These are phyloP conservation scores for Brassica nigra DNA, from an alignment of 345 rosid genomes.

Conservation along the genomic window DNA sequence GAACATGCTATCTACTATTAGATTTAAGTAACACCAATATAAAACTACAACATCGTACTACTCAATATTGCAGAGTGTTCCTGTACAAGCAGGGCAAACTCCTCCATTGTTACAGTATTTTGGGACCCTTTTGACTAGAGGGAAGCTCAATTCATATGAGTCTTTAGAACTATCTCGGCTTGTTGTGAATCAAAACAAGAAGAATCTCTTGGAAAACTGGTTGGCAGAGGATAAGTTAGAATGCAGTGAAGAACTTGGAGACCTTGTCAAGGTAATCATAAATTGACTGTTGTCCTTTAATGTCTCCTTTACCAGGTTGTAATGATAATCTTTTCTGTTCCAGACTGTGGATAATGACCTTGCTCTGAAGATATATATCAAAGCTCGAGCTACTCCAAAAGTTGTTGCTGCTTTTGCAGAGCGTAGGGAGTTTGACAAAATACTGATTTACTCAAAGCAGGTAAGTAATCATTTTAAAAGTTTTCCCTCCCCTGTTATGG, in stretches of 20 bases:
- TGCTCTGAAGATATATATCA: slow-evolving; percentile 92
- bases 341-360: slow-evolving; percentile 99
- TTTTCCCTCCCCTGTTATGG: background rate
- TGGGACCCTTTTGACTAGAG: slow-evolving; percentile 95
- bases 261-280: slow-evolving; percentile 90
- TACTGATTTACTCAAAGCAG: slow-evolving; percentile 96
- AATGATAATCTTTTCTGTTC: slow-evolving; percentile 36
- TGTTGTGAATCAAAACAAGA: slow-evolving; percentile 98
- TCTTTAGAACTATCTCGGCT: slow-evolving; percentile 98
- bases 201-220: slow-evolving; percentile 99
- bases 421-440: slow-evolving; percentile 98
- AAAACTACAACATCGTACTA: slow-evolving; percentile 12
- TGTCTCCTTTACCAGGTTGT: slow-evolving; percentile 15
- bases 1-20: background rate
- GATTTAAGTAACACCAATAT: slow-evolving; percentile 12
- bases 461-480: slow-evolving; percentile 38
- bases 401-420: slow-evolving; percentile 99
- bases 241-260: slow-evolving; percentile 99
- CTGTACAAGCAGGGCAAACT: slow-evolving; percentile 98
- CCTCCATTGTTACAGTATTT: slow-evolving; percentile 98
- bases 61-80: slow-evolving; percentile 79
- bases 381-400: slow-evolving; percentile 99
- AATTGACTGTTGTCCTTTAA: slow-evolving; percentile 20
- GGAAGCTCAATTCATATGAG: slow-evolving; percentile 96
- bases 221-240: slow-evolving; percentile 99